A percentile compares a stretch with the other conserved stretches of the same genome.
phyloP scores from a whole-genome alignment of 768 basidiomycete species.

The Harrya chromipes region DNA sequence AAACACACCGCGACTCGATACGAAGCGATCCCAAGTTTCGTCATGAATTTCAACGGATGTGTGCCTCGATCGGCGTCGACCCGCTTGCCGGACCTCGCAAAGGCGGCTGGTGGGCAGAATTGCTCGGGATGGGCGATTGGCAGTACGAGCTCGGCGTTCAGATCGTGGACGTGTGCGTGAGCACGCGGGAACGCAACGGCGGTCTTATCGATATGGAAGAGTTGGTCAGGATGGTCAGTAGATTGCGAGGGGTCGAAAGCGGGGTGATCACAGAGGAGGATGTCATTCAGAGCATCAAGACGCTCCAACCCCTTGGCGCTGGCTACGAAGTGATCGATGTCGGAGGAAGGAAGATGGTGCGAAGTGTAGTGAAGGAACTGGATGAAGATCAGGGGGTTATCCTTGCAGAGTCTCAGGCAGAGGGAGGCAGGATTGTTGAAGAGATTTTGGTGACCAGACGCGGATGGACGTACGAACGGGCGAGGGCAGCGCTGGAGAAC shows the following conservation, averaged over 20 bases:
- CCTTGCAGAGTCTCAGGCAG: constrained; percentile 66
- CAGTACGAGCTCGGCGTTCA: constrained; percentile 94
- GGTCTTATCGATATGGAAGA: constrained; percentile 90
- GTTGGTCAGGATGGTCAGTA: constrained; percentile 72
- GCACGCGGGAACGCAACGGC: constrained; percentile 85
- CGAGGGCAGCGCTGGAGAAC: constrained; percentile 76
- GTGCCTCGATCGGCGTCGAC: constrained; percentile 90
- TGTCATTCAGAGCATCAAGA: constrained; percentile 77
- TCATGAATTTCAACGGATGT: constrained; percentile 94
- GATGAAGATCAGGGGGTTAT: constrained; percentile 87
- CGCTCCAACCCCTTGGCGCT: constrained; percentile 83
- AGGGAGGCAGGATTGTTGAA: constrained; percentile 69
- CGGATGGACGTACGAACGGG: constrained; percentile 79
- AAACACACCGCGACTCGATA: constrained; percentile 81
- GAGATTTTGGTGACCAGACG: constrained; percentile 54
- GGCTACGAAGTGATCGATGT: constrained; percentile 85
- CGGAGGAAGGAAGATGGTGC: constrained; percentile 74
- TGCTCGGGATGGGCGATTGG: constrained; percentile 90
- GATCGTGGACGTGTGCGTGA: constrained; percentile 89
- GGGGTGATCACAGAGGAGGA: constrained; percentile 84
- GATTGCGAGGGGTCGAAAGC: constrained; percentile 65
- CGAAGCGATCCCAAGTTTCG: constrained; percentile 82
- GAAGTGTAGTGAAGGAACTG: constrained; percentile 86
- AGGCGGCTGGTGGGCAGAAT: constrained; percentile 90
- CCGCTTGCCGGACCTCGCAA: constrained; percentile 83